Evolutionary conservation across 768 basidiomycete genomes (phyloP), one percentile per base, ranked within the genome.

Genomic region (Tulasnella calospora): DNA sequence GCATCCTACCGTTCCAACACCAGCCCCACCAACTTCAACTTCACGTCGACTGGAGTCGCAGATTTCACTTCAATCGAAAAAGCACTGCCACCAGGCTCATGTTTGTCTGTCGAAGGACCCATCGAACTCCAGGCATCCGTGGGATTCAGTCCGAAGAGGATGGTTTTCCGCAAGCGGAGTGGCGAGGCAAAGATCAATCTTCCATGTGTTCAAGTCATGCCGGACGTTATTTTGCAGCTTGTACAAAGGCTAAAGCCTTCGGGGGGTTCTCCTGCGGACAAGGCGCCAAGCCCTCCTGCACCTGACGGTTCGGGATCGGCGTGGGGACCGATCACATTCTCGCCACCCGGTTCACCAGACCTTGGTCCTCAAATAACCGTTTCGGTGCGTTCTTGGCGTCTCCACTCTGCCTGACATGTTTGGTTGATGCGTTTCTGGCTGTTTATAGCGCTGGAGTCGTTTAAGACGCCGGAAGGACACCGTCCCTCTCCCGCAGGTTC

Each of bases 71-170:
- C 57, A 15, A 47, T 44, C 19, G 67, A 46, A 41, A 78, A 46
- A 69, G 35, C 76, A 44, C 76, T 44, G 0, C 76, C 76, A 44
- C 67, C 76, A 3, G 38, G 61, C 19, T 36, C 71, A 19, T 89
- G 91, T 80, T 80, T 92, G 21, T 83, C 83, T 75, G 84, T 89
- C 23, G 87, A 89, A 9, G 86, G 87, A 8, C 81, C 84, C 0
- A 85, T 89, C 70, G 84, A 85, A 73, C 83, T 90, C 51, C 82
- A 82, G 46, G 85, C 87, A n/a, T 88, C 88, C 17, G 84, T 88
- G 69, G 85, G 86, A 71, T 89, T 92, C 81, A 89, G 88, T 83
- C 91, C 92, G 7, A 87, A 88, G 79, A 85, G 87, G 74, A 88
- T 89, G 30, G 83, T 84, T 35, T 81, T 91, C 41, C 88, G 91